Evolutionary conservation across 2,329 filamentous ascomycete genomes (phyloP), one percentile per base, ranked within the genome.

Genomic region (Cercospora sp.): DNA sequence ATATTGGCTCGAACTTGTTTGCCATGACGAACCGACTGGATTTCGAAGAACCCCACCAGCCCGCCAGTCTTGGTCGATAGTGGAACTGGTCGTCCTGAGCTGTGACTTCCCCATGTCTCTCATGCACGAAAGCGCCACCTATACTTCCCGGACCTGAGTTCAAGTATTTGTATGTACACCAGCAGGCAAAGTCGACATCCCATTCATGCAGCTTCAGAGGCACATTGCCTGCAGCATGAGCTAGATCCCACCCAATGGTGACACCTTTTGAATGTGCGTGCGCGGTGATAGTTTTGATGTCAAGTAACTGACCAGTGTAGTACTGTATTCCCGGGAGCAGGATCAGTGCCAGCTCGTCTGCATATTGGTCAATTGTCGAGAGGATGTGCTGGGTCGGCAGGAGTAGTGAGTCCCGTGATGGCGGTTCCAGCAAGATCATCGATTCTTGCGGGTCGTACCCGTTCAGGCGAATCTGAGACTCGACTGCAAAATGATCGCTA

Each of bases 91-190:
- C 72, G 48, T 82, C 76, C 16, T 51, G 51, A 4, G 48, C 55
- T 9, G 76, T 73, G n/a, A 91, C 88, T 26, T 78, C 78, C 48
- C 90, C 88, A 77, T 96, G 90, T 45, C 82, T 84, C 76, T 92
- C 88, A 78, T 97, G 92, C 8, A 97, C 90, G 72, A 93, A 97
- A 0, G 90, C 83, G 0, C 90, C 93, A 1, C 88, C 92, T 71
- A 96, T 96, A 16, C 89, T 86, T 3, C 93, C 93, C 0, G 93
- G 92, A 0, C 93, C 93, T 28, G 89, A 89, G 77, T 97, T 97
- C 78, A 97, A 86, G 81, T 97, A 97, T 82, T 97, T 97, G 85
- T 97, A 97, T 18, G 90, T 94, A 80, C 93, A 97, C 93, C 93
- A 97, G 64, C 87, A 91, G 16, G 94, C 93, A 75, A 97, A 97